These are phyloP conservation scores for Monosporascus sp. DNA, from an alignment of 2,329 filamentous ascomycete genomes.

Conservation along the genomic window DNA sequence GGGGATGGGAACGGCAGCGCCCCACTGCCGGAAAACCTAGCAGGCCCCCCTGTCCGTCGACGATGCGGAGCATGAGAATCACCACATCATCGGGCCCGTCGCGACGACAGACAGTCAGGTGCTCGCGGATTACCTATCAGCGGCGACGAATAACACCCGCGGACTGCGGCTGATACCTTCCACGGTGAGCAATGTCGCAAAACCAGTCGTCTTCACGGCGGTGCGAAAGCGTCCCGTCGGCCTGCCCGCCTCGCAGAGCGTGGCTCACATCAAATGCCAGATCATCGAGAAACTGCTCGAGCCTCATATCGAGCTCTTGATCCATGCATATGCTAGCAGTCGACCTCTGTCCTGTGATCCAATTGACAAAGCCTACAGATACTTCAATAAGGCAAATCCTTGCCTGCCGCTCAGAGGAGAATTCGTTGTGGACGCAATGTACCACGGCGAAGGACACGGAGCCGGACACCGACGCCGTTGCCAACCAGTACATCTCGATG, in stretches of 20 bases:
- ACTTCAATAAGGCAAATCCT: constrained; percentile 48
- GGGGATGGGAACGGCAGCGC: background rate
- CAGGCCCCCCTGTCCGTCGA: constrained; percentile 18
- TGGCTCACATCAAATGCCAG: too few relatives aligned
- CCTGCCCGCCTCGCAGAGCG: too few relatives aligned
- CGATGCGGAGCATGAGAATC: constrained; percentile 32
- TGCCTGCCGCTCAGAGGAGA: constrained; percentile 56
- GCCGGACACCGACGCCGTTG: constrained; percentile 9
- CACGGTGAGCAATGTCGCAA: constrained; percentile 8
- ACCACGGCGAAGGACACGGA: constrained; percentile 28
- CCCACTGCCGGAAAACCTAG: background rate
- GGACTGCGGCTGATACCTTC: constrained; percentile 22
- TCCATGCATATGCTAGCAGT: too few relatives aligned
- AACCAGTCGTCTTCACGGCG: constrained; percentile 41
- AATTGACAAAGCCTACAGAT: constrained; percentile 23
- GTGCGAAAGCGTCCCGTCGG: too few relatives aligned
- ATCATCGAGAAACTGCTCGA: too few relatives aligned
- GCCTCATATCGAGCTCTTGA: constrained; percentile 39
- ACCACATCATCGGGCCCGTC: constrained; percentile 55
- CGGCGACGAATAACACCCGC: constrained; percentile 18
- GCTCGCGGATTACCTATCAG: constrained; percentile 52
- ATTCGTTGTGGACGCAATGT: constrained; percentile 45
- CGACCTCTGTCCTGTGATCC: too few relatives aligned
- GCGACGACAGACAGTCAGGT: constrained; percentile 56
- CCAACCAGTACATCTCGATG: constrained; percentile 34